Evolutionary conservation across 2,329 filamentous ascomycete species (phyloP).

Genomic region (Nannizzia gypsea): DNA sequence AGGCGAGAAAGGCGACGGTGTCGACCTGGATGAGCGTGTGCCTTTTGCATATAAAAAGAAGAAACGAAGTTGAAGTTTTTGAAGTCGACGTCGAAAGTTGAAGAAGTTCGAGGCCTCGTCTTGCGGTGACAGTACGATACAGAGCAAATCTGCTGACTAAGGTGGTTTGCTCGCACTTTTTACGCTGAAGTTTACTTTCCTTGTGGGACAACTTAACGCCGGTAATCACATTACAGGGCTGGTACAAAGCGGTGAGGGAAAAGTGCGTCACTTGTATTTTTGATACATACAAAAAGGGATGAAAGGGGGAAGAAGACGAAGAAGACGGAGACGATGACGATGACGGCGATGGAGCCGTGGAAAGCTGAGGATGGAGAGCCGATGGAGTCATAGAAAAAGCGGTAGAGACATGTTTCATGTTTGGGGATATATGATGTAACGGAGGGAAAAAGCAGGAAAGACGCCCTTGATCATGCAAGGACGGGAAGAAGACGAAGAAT

Average conservation of each 20-base stretch:
- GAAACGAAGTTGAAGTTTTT: constrained; percentile 5
- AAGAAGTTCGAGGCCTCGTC: not conserved
- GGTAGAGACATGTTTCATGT: not conserved
- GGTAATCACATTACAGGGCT: not conserved
- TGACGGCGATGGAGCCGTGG: not conserved
- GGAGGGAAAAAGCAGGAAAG: not conserved
- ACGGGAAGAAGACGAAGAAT: not conserved
- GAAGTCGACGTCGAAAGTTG: constrained; percentile 7
- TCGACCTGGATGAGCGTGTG: not conserved
- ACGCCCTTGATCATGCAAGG: not conserved
- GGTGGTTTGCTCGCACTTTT: not conserved
- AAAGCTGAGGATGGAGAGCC: not conserved
- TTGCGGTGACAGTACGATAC: not conserved
- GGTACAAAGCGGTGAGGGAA: not conserved
- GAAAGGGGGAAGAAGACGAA: not conserved
- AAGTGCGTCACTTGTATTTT: not conserved
- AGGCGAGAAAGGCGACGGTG: not conserved
- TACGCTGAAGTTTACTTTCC: not conserved
- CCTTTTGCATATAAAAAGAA: not conserved
- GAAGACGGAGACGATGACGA: not conserved
- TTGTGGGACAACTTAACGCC: too few species aligned
- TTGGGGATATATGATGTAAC: not conserved
- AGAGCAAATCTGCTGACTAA: not conserved
- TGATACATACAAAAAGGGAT: not conserved
- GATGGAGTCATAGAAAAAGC: too few species aligned